Conservation (phyloP, 2,329 filamentous ascomycete species). For the Hymenoscyphus linearis region DNA sequence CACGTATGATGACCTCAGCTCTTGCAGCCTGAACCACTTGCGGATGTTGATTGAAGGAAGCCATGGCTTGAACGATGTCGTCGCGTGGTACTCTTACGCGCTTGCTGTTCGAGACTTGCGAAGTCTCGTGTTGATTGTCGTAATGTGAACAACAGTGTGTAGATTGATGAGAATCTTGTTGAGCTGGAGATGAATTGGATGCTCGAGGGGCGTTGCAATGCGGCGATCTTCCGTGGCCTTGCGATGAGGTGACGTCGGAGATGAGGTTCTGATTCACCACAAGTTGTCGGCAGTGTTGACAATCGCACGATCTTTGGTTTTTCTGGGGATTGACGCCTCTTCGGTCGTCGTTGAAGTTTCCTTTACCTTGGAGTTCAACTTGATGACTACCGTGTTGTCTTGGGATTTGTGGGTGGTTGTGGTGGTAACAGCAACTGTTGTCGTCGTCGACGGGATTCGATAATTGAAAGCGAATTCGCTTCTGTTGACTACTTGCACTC, state of each 20-base stretch:
- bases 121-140: background rate
- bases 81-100: background rate
- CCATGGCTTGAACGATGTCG: background rate
- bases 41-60: background rate
- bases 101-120: background rate
- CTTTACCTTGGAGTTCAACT: background rate
- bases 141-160: background rate
- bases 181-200: background rate
- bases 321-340: too few species aligned
- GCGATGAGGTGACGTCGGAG: background rate
- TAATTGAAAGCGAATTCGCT: background rate
- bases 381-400: background rate
- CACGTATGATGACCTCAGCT: slow-evolving; percentile 47
- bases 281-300: background rate
- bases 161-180: background rate
- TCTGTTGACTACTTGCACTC: background rate
- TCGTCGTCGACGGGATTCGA: background rate
- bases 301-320: background rate
- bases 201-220: background rate
- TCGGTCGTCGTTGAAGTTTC: too few species aligned
- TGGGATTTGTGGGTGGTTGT: background rate
- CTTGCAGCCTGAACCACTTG: slow-evolving; percentile 44
- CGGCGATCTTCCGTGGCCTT: background rate
- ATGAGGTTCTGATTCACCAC: background rate
- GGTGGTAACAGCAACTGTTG: background rate